Percentiles rank a stretch among this genome's conserved stretches.
phyloP scores from a whole-genome alignment of 2,329 filamentous ascomycete species.

The Penicillium sp. region DNA sequence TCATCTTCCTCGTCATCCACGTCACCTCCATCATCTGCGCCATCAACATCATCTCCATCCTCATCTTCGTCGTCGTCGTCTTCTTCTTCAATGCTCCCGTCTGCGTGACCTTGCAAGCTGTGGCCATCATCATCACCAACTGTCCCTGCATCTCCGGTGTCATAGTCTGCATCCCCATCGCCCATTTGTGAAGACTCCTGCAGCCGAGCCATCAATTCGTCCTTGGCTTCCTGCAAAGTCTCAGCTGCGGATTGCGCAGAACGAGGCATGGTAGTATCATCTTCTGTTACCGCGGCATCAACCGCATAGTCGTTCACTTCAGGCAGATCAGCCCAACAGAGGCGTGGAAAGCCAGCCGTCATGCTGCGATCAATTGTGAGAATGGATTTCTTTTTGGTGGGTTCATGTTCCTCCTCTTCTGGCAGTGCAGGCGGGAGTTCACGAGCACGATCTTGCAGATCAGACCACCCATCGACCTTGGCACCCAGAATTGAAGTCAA shows the following conservation, averaged over 20 bases:
- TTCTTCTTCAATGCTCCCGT: conserved; percentile 49
- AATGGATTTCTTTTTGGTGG: conserved; percentile 42
- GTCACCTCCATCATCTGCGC: conserved; percentile 50
- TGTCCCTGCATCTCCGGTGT: conserved; percentile 42
- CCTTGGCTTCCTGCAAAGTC: conserved; percentile 52
- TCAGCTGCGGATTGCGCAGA: conserved; percentile 49
- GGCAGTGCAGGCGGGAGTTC: conserved; percentile 37
- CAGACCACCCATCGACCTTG: conserved; percentile 46
- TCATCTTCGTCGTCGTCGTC: conserved; percentile 57
- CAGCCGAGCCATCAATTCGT: conserved; percentile 50
- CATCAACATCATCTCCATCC: conserved; percentile 53
- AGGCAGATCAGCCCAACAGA: conserved; percentile 46
- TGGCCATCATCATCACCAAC: conserved; percentile 43
- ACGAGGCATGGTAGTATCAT: conserved; percentile 48
- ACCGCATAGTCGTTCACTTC: conserved; percentile 43
- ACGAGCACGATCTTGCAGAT: conserved; percentile 40
- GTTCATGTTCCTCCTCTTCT: conserved; percentile 25
- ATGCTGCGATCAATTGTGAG: conserved; percentile 43
- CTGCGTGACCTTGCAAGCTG: conserved; percentile 44
- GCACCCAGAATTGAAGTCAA: conserved; percentile 45
- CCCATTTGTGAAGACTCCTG: conserved; percentile 45
- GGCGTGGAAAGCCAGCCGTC: conserved; percentile 40
- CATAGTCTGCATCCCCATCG: conserved; percentile 43
- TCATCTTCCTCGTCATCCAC: conserved; percentile 55
- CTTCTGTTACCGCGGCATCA: conserved; percentile 43